Evolutionary conservation across 257 asterid species (phyloP).

Genomic region (Ehretia macrophylla): DNA sequence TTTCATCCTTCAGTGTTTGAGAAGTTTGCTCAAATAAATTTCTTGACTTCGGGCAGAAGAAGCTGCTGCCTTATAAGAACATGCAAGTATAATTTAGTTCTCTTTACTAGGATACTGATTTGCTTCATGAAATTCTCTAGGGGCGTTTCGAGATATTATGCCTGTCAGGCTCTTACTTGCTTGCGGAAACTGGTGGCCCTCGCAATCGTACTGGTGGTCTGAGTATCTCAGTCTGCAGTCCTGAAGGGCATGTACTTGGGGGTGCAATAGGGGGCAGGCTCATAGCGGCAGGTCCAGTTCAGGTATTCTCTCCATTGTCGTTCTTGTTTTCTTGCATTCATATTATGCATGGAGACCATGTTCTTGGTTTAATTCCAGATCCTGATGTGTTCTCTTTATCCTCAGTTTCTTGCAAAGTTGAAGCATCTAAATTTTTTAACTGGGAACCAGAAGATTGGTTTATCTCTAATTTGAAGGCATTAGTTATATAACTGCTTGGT

Average conservation of each 20-base stretch:
- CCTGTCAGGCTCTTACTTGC: slow-evolving; percentile 67
- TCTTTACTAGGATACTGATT: not conserved
- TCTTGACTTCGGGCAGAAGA: no score
- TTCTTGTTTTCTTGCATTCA: not conserved
- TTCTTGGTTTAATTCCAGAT: not conserved
- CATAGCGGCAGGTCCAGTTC: slow-evolving; percentile 57
- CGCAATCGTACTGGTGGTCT: slow-evolving; percentile 68
- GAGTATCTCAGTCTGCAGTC: slow-evolving; percentile 64
- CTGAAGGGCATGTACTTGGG: slow-evolving; percentile 64
- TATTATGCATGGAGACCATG: not conserved
- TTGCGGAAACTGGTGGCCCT: slow-evolving; percentile 61
- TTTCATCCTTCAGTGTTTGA: no score
- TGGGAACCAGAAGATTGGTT: no score
- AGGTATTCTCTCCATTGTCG: slow-evolving; percentile 31
- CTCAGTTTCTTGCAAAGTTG: not conserved
- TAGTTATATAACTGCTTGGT: no score
- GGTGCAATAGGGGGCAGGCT: slow-evolving; percentile 81
- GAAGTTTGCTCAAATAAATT: no score
- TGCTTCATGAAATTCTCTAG: slow-evolving; percentile 27
- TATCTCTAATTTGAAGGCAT: no score
- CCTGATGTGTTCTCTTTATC: no score
- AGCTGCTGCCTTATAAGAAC: no score
- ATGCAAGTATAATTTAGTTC: not conserved
- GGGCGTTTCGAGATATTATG: slow-evolving; percentile 74
- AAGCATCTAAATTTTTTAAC: no score